Evolutionary conservation across 2,329 filamentous ascomycete genomes (phyloP).

Genomic region (Botryotinia calthae): DNA sequence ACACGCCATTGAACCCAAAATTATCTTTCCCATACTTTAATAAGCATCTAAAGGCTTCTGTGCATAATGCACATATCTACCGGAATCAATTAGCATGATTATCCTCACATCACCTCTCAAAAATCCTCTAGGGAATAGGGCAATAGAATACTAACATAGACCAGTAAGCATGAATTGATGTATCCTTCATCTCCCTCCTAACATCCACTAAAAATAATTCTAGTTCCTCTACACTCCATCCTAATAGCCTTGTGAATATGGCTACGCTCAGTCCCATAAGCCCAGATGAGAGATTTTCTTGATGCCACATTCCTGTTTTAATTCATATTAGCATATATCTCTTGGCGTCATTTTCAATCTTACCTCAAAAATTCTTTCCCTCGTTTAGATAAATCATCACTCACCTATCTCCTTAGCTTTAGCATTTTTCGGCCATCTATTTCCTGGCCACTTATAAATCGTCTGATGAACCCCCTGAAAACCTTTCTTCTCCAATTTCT

Average conservation of each 20-base stretch:
- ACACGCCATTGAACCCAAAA: background rate
- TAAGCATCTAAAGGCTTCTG: slow-evolving; percentile 4
- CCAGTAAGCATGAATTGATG: slow-evolving; percentile 48
- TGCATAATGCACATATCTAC: background rate
- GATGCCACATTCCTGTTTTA: slow-evolving; percentile 14
- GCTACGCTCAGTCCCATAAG: slow-evolving; percentile 37
- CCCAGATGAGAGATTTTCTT: background rate
- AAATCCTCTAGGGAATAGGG: background rate
- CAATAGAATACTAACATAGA: slow-evolving; percentile 47
- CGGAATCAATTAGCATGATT: background rate
- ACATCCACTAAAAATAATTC: slow-evolving; percentile 50
- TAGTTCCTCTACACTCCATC: slow-evolving; percentile 48
- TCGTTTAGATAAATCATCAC: slow-evolving; percentile 35
- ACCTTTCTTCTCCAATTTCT: slow-evolving; percentile 31
- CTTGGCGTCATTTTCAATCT: background rate
- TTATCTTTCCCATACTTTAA: too few species aligned
- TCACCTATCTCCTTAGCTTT: slow-evolving; percentile 49
- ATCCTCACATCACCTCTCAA: too few species aligned
- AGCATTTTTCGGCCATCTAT: slow-evolving; percentile 17
- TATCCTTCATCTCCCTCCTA: slow-evolving; percentile 46
- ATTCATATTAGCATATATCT: background rate
- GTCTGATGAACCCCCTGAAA: slow-evolving; percentile 38
- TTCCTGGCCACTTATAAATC: slow-evolving; percentile 26
- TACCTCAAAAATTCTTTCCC: background rate
- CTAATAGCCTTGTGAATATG: slow-evolving; percentile 49